Percentiles rank a stretch among this genome's conserved stretches.
These are phyloP conservation scores for Stenocarpella maydis DNA, from an alignment of 2,329 filamentous ascomycete species.

Conservation along the genomic window DNA sequence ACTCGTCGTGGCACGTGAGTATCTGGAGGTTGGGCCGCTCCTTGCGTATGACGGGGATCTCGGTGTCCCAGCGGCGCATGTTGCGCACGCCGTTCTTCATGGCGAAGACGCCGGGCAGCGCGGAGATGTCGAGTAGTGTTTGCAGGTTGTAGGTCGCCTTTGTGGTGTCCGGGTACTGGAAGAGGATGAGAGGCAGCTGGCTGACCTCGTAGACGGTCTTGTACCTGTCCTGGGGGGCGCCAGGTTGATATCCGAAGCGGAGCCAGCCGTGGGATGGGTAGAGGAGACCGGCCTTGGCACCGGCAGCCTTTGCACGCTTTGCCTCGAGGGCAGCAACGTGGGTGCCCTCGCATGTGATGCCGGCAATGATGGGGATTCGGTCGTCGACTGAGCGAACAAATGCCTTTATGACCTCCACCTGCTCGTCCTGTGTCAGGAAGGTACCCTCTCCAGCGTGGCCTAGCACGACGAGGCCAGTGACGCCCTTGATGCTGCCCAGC, in stretches of 20 bases:
- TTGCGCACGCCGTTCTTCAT: slow-evolving; percentile 66
- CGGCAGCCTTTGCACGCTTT: background rate
- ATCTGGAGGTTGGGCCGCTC: slow-evolving; percentile 43
- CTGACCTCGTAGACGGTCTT: background rate
- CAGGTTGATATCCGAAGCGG: background rate
- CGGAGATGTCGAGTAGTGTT: background rate
- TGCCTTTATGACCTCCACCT: background rate
- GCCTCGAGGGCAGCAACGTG: slow-evolving; percentile 1
- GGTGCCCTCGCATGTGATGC: background rate
- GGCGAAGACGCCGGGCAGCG: slow-evolving; percentile 57
- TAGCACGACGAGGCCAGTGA: background rate
- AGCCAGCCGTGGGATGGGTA: slow-evolving; percentile 8
- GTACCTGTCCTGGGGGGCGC: background rate
- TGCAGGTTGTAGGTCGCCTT: slow-evolving; percentile 7
- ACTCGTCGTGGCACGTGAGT: slow-evolving; percentile 4
- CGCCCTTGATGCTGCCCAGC: background rate
- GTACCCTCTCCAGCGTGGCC: background rate
- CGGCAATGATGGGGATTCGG: background rate
- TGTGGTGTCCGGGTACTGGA: slow-evolving; percentile 6
- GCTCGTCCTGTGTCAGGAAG: background rate
- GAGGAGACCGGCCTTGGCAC: background rate
- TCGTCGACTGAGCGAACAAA: background rate
- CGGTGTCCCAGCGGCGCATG: slow-evolving; percentile 64
- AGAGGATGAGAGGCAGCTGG: background rate
- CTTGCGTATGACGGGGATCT: slow-evolving; percentile 60